These are phyloP conservation scores for Cryphonectria naterciae DNA, from an alignment of 2,329 filamentous ascomycete genomes.

Conservation along the genomic window DNA sequence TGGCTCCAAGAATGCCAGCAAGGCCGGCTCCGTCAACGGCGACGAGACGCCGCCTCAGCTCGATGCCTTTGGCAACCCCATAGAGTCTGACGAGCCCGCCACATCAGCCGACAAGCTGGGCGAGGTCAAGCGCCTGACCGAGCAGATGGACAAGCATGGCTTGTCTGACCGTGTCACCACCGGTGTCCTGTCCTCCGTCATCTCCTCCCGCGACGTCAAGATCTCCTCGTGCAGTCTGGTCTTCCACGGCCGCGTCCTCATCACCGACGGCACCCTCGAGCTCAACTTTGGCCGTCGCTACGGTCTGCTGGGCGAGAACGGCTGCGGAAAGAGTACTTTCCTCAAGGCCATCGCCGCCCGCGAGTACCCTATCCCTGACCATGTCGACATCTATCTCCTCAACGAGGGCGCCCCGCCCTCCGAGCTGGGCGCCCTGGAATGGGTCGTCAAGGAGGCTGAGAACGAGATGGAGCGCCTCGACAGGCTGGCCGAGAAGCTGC, in stretches of 20 bases:
- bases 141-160: slow-evolving; percentile 95
- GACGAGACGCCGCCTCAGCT: slow-evolving; percentile 59
- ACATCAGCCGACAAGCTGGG: slow-evolving; percentile 74
- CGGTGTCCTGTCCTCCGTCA: slow-evolving; percentile 86
- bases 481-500: slow-evolving; percentile 82
- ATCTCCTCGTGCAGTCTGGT: slow-evolving; percentile 91
- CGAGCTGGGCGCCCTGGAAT: slow-evolving; percentile 90
- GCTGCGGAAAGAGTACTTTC: slow-evolving; percentile 97
- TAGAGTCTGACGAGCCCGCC: slow-evolving; percentile 66
- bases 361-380: slow-evolving; percentile 94
- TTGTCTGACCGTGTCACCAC: slow-evolving; percentile 98
- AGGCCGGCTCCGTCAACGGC: slow-evolving; percentile 69
- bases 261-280: slow-evolving; percentile 92
- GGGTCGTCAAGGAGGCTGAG: slow-evolving; percentile 95
- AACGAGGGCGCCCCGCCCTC: slow-evolving; percentile 94
- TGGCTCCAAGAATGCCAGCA: slow-evolving; percentile 67
- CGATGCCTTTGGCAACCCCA: slow-evolving; percentile 64
- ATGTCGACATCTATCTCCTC: slow-evolving; percentile 96
- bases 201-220: slow-evolving; percentile 91
- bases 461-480: slow-evolving; percentile 90
- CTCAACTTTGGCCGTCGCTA: slow-evolving; percentile 92
- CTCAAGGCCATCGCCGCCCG: slow-evolving; percentile 92
- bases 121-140: slow-evolving; percentile 82
- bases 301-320: slow-evolving; percentile 96
- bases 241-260: slow-evolving; percentile 96